These are phyloP conservation scores for Alternaria incomplexa DNA, from an alignment of 2,329 filamentous ascomycete genomes.

Conservation along the genomic window DNA sequence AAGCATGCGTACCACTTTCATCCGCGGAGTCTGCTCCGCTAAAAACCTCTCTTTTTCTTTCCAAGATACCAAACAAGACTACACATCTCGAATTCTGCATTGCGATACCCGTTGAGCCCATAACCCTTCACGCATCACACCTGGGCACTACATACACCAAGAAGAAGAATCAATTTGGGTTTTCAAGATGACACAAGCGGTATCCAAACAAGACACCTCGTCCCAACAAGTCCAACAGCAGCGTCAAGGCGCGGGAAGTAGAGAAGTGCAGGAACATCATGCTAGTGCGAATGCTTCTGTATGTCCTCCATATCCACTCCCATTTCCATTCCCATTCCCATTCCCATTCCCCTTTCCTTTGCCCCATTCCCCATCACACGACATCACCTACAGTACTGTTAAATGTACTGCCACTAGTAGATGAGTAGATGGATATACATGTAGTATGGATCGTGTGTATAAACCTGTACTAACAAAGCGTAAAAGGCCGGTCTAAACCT, in stretches of 20 bases:
- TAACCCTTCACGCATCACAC: too few relatives aligned
- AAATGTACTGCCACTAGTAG: too few relatives aligned
- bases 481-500: slow-evolving; percentile 39
- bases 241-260: slow-evolving; percentile 23
- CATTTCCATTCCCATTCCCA: background rate
- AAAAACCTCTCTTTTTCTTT: background rate
- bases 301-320: slow-evolving; percentile 1
- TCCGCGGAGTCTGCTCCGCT: background rate
- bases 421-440: too few relatives aligned
- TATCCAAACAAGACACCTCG: slow-evolving; percentile 22
- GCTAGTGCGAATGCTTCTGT: slow-evolving; percentile 42
- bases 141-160: too few relatives aligned
- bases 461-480: too few relatives aligned
- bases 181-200: slow-evolving; percentile 29
- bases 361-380: too few relatives aligned
- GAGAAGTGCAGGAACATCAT: slow-evolving; percentile 39
- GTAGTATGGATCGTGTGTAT: too few relatives aligned
- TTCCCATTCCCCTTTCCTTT: too few relatives aligned
- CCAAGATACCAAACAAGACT: too few relatives aligned
- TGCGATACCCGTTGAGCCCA: background rate
- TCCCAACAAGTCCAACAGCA: slow-evolving; percentile 32
- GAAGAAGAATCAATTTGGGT: too few relatives aligned
- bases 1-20: background rate
- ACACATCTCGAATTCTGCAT: too few relatives aligned
- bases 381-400: too few relatives aligned